Percentiles rank a stretch among this genome's conserved stretches.
These are phyloP conservation scores for Takashimella koratensis DNA, from an alignment of 1,284 basidiomycete species.

Conservation along the genomic window DNA sequence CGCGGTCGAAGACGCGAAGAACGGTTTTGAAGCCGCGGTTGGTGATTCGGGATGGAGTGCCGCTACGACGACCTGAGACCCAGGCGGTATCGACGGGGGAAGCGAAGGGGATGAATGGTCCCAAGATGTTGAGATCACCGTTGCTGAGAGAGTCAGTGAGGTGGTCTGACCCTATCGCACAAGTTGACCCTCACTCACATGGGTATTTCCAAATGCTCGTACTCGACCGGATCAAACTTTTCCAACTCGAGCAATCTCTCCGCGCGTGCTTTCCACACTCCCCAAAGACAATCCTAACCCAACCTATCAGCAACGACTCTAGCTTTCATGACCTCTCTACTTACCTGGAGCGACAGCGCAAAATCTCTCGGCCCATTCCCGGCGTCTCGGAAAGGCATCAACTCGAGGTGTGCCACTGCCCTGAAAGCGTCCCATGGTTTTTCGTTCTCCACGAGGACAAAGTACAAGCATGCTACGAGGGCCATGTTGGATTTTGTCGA, in stretches of 20 bases:
- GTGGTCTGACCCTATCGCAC: neutral
- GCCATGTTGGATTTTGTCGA: conserved; percentile 90
- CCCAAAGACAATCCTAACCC: conserved; percentile 83
- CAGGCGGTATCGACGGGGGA: conserved; percentile 65
- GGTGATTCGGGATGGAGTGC: neutral
- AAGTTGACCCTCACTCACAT: conserved; percentile 6
- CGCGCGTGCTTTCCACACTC: conserved; percentile 89
- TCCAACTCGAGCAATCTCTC: conserved; percentile 85
- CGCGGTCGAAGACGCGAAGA: conserved; percentile 83
- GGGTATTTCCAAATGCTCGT: conserved; percentile 10
- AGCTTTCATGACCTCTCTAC: neutral
- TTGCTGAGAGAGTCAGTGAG: conserved; percentile 51
- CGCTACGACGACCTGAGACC: conserved; percentile 5
- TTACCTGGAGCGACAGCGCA: conserved; percentile 74
- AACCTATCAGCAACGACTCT: conserved; percentile 7
- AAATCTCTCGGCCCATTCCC: conserved; percentile 91
- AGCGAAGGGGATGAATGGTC: conserved; percentile 87
- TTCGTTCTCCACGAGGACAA: conserved; percentile 75
- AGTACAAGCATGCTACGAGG: conserved; percentile 81
- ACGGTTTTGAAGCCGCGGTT: conserved; percentile 73
- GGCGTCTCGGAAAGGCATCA: conserved; percentile 94
- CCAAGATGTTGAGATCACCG: conserved; percentile 95
- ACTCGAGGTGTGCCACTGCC: conserved; percentile 83
- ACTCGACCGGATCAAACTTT: conserved; percentile 61
- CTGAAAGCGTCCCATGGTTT: conserved; percentile 94